Percentiles rank a stretch among this genome's conserved stretches.
Conservation (phyloP, 371 early-diverging fungal genomes). For the Lichtheimia hyalospora region DNA sequence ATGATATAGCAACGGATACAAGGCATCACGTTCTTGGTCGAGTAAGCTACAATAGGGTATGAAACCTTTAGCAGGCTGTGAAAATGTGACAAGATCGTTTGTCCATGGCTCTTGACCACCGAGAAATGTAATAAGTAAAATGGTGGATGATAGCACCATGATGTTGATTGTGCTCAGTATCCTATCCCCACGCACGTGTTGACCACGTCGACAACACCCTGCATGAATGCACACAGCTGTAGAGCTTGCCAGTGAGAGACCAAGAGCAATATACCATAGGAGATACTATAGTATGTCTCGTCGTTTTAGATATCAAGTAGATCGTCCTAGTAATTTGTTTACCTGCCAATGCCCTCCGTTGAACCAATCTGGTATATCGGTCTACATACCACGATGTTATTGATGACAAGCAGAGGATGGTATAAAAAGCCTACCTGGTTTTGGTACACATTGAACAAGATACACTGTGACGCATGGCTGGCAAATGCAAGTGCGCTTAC, state of each 20-base stretch:
- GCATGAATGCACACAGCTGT: conserved; percentile 29
- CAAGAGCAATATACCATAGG: conserved; percentile 25
- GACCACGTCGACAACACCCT: conserved; percentile 27
- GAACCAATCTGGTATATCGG: conserved; percentile 32
- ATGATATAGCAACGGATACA: conserved; percentile 35
- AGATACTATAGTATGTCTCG: conserved; percentile 24
- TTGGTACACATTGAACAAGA: conserved; percentile 26
- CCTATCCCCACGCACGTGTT: conserved; percentile 32
- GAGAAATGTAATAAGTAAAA: conserved; percentile 23
- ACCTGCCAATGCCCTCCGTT: conserved; percentile 42
- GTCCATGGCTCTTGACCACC: conserved; percentile 42
- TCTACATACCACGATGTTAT: conserved; percentile 9
- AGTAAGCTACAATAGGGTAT: conserved; percentile 25
- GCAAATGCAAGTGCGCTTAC: conserved; percentile 4
- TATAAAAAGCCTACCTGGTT: conserved; percentile 13
- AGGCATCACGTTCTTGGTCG: conserved; percentile 23
- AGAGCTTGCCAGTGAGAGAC: conserved; percentile 22
- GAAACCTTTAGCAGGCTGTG: conserved; percentile 33
- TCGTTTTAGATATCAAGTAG: not conserved
- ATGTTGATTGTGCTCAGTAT: conserved; percentile 25
- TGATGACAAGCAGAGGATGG: not conserved
- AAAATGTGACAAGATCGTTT: conserved; percentile 29
- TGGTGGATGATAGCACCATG: conserved; percentile 4
- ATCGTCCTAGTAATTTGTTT: not conserved
- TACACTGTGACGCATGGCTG: conserved; percentile 32